phyloP scores from a whole-genome alignment of 192 early-diverging fungal species.

The Diversispora eburnea region DNA sequence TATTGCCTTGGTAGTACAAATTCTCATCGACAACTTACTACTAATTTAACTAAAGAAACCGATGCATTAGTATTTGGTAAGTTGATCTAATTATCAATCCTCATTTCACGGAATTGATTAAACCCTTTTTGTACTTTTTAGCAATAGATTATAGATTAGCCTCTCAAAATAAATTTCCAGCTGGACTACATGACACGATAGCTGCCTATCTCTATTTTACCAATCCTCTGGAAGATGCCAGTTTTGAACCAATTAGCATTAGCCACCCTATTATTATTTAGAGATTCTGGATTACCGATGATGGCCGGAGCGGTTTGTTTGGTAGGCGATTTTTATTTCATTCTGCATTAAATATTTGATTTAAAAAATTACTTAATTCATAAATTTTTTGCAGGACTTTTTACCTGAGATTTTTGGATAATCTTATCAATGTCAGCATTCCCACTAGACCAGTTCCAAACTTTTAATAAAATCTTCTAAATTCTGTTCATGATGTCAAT shows the following conservation, averaged over 20 bases:
- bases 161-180: conserved; percentile 76
- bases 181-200: conserved; percentile 77
- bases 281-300: conserved; percentile 52
- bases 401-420: no score
- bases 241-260: conserved; percentile 49
- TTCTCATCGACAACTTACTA: conserved; percentile 41
- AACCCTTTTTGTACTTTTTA: neutral
- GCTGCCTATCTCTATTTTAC: conserved; percentile 69
- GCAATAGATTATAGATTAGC: conserved; percentile 78
- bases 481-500: no score
- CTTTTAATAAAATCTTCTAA: no score
- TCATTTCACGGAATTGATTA: no score
- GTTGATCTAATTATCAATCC: neutral
- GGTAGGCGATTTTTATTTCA: conserved; percentile 7
- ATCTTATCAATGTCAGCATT: no score
- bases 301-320: conserved; percentile 53
- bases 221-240: conserved; percentile 41
- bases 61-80: conserved; percentile 43
- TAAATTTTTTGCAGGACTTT: no score
- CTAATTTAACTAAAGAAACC: conserved; percentile 48
- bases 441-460: no score
- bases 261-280: conserved; percentile 51
- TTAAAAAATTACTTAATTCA: no score
- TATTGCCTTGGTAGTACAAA: conserved; percentile 47
- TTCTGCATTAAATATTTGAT: no score